These are phyloP conservation scores for Epichloe brachyelytri DNA, from an alignment of 2,329 filamentous ascomycete genomes.

Conservation along the genomic window DNA sequence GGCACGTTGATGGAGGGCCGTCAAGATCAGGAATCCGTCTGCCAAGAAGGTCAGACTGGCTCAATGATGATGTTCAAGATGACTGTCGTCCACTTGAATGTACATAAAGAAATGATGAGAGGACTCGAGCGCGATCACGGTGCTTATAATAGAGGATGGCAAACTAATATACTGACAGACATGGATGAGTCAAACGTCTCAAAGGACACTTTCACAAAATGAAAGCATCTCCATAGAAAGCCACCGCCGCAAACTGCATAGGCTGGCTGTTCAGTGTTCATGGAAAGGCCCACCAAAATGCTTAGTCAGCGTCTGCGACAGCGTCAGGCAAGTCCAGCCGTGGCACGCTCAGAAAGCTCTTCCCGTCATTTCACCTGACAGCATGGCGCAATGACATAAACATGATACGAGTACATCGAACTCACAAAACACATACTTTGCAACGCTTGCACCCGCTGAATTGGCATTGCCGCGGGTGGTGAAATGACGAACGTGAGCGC, in stretches of 20 bases:
- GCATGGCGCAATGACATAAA: neutral
- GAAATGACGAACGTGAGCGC: neutral
- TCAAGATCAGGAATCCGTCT: no score
- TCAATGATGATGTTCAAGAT: no score
- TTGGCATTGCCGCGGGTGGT: neutral
- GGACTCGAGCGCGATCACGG: neutral
- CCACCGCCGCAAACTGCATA: neutral
- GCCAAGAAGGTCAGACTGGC: no score
- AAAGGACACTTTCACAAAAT: slow-evolving; percentile 9
- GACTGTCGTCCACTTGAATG: no score
- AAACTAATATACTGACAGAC: neutral
- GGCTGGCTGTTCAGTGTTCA: neutral
- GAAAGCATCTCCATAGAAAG: neutral
- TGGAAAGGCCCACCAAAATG: neutral
- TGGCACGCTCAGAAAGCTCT: neutral
- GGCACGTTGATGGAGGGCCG: no score
- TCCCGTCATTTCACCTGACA: neutral
- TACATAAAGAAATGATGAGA: neutral
- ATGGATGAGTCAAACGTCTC: slow-evolving; percentile 7
- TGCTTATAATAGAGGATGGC: neutral
- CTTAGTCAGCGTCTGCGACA: slow-evolving; percentile 2
- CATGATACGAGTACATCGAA: neutral
- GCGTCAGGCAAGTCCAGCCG: neutral
- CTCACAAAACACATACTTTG: no score
- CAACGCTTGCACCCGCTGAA: neutral